Evolutionary conservation across 2,329 filamentous ascomycete genomes (phyloP).

Genomic region (Colletotrichum camelliae): DNA sequence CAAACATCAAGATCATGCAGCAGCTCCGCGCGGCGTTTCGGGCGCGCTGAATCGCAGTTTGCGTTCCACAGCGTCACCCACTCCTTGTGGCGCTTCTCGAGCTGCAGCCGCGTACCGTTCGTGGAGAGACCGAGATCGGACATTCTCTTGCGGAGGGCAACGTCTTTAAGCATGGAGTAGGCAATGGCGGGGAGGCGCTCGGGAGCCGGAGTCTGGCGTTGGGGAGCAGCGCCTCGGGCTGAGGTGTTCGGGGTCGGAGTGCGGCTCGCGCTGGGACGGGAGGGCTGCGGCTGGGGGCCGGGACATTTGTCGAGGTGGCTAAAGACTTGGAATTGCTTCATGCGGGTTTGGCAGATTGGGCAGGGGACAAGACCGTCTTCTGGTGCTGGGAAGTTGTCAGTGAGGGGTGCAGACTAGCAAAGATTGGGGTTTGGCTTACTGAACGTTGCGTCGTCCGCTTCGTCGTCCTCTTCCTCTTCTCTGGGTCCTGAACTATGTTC

Average conservation of each 20-base stretch:
- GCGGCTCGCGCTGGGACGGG: background rate
- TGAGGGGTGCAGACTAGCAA: background rate
- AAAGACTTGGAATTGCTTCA: constrained; percentile 82
- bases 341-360: constrained; percentile 78
- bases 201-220: constrained; percentile 36
- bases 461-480: constrained; percentile 1
- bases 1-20: constrained; percentile 82
- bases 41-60: constrained; percentile 84
- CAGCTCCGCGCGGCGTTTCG: constrained; percentile 73
- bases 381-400: constrained; percentile 28
- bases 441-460: constrained; percentile 3
- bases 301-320: constrained; percentile 76
- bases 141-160: constrained; percentile 79
- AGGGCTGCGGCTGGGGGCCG: constrained; percentile 35
- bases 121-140: constrained; percentile 78
- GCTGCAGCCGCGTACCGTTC: constrained; percentile 68
- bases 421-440: background rate
- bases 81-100: constrained; percentile 85
- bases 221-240: constrained; percentile 36
- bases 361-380: constrained; percentile 83
- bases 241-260: background rate
- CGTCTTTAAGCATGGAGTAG: constrained; percentile 87
- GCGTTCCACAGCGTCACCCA: constrained; percentile 98
- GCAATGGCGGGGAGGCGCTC: constrained; percentile 81
- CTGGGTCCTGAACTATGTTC: constrained; percentile 3